Conservation (phyloP, 495 filamentous ascomycete species). For the Chaetomium tenue region DNA sequence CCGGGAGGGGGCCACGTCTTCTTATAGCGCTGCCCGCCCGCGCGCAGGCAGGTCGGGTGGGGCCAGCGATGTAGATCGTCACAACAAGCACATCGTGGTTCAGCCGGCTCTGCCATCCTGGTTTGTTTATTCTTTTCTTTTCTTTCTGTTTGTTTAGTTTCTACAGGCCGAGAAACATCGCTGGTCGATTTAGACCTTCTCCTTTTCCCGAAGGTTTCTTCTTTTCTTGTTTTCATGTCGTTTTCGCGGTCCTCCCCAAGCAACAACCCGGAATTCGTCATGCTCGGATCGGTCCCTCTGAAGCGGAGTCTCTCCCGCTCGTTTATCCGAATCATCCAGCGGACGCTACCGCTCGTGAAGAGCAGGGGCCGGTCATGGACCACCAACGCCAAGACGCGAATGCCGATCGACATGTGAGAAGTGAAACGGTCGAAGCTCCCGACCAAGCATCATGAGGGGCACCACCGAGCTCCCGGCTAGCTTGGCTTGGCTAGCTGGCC, state of each 20-base stretch:
- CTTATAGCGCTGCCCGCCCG: conserved; percentile 2
- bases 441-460: not conserved
- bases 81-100: conserved; percentile 11
- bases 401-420: conserved; percentile 24
- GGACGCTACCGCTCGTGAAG: conserved; percentile 24
- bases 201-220: not conserved
- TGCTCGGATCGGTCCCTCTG: conserved; percentile 8
- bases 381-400: conserved; percentile 24
- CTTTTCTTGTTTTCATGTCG: not conserved
- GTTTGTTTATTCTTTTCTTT: conserved; percentile 2
- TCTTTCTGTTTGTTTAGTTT: not conserved
- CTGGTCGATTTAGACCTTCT: conserved; percentile 13
- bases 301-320: conserved; percentile 25
- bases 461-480: no score
- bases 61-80: conserved; percentile 11
- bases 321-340: conserved; percentile 23
- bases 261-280: not conserved
- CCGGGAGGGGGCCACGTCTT: not conserved
- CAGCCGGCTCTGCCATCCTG: conserved; percentile 18
- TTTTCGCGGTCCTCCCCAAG: not conserved
- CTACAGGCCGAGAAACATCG: conserved; percentile 11
- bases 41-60: not conserved
- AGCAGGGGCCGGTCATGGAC: conserved; percentile 27
- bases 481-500: no score
- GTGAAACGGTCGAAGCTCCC: no score